A percentile compares a stretch with the other conserved stretches of the same genome.
Conservation (phyloP, 2,329 filamentous ascomycete genomes). For the Lasiodiplodia gonubiensis region DNA sequence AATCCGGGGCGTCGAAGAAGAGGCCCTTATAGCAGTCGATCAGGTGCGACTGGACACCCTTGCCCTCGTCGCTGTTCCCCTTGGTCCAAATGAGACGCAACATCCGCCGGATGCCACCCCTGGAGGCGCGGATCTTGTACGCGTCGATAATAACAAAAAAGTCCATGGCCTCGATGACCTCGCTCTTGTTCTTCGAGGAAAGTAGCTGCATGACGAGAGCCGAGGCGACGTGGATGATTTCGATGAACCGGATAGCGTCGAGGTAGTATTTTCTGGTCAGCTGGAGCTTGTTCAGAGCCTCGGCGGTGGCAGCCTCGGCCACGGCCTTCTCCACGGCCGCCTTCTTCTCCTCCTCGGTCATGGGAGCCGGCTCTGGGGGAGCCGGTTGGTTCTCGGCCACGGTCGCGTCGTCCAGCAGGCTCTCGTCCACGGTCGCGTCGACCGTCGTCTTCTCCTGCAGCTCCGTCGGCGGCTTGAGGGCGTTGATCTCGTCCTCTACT, state of each 20-base stretch:
- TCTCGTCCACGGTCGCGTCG: constrained; percentile 74
- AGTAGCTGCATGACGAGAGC: constrained; percentile 83
- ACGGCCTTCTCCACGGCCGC: constrained; percentile 78
- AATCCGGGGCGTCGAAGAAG: constrained; percentile 93
- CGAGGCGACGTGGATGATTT: constrained; percentile 84
- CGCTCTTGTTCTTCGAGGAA: constrained; percentile 94
- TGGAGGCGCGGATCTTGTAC: constrained; percentile 93
- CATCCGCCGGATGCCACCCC: constrained; percentile 92
- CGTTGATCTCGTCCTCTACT: constrained; percentile 81
- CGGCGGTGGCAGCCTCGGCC: constrained; percentile 85
- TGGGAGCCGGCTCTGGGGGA: constrained; percentile 65
- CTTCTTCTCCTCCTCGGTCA: constrained; percentile 80
- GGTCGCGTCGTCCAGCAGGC: constrained; percentile 86
- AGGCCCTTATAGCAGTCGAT: constrained; percentile 96
- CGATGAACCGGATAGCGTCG: constrained; percentile 93
- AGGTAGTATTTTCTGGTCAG: constrained; percentile 88
- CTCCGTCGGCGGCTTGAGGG: constrained; percentile 79
- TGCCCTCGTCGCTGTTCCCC: constrained; percentile 98
- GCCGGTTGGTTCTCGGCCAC: constrained; percentile 65
- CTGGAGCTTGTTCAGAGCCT: constrained; percentile 85
- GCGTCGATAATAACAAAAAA: constrained; percentile 95
- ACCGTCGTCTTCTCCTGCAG: constrained; percentile 70
- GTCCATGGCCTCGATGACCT: constrained; percentile 98
- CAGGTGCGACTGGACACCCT: constrained; percentile 93
- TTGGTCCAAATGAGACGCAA: constrained; percentile 98